Evolutionary conservation across 2,329 filamentous ascomycete genomes (phyloP), one percentile per base, ranked within the genome.

Genomic region (Botrytis sinoallii): DNA sequence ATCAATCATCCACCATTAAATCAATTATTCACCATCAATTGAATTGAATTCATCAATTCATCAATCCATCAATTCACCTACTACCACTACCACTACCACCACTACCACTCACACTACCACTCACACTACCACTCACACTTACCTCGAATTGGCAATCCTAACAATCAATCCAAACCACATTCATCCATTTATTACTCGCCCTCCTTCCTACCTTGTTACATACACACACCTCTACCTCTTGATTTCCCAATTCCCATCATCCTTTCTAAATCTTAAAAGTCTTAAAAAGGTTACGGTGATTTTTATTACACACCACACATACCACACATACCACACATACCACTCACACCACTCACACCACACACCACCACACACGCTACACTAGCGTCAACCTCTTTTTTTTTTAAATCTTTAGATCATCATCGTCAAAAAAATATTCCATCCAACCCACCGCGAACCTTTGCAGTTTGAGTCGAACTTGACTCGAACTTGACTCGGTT

Each of bases 1-100:
- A 55, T n/a, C 52, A 72, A 20, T 59, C 57, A 40, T 44, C 46
- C 74, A 71, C 60, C 70, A 73, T 29, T 35, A 14, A 25, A 16
- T 29, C 25, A n/a, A 55, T 55, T 44, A 55, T 55, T 44, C 42
- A 55, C 18, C 29, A 57, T 38, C 35, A 38, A 38, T 40, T 12
- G 10, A 12, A 40, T 40, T 42, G 0, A 42, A 42, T 42, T 42
- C 40, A n/a, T n/a, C n/a, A n/a, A n/a, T n/a, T n/a, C n/a, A n/a
- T n/a, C n/a, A 42, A 22, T n/a, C 25, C 29, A 35, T 29, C 52
- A 16, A 55, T 29, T 55, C 52, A 52, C 48, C 2, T 52, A 6
- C 25, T n/a, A 14, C 48, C 46, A 1, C 22, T 10, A 20, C 44
- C 22, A 46, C 44, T 7, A 46, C 46, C 1, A 10, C 20, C 9